phyloP scores from a whole-genome alignment of 345 rosid genomes.

The Linum tenue region DNA sequence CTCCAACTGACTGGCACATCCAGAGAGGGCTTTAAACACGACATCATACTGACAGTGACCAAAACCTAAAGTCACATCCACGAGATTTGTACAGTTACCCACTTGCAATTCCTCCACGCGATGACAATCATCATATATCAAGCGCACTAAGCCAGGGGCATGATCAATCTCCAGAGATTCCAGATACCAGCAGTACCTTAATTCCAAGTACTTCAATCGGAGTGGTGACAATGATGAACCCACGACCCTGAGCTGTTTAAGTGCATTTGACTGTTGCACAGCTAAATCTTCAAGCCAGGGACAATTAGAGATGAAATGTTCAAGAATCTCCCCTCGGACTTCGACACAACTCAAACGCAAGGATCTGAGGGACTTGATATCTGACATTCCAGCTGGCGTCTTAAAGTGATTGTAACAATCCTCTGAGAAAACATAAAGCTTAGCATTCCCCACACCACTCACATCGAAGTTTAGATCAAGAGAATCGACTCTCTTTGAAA shows the following conservation, averaged over 20 bases:
- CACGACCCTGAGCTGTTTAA: conserved; percentile 5
- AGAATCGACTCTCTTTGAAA: conserved; percentile 8
- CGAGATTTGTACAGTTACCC: not conserved
- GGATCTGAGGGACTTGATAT: not conserved
- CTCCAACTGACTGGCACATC: not conserved
- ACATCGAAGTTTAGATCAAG: conserved; percentile 7
- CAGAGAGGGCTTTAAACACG: not conserved
- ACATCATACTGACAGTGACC: not conserved
- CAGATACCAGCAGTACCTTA: not conserved
- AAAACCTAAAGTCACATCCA: not conserved
- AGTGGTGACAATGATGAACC: conserved; percentile 8
- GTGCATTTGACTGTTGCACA: not conserved
- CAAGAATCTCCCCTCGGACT: conserved; percentile 9
- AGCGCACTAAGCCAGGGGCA: not conserved
- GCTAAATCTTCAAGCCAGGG: conserved; percentile 7
- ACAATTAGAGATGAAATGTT: conserved; percentile 12
- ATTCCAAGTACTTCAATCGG: conserved; percentile 11
- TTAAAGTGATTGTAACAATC: conserved; percentile 4
- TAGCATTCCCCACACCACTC: not conserved
- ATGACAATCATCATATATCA: not conserved
- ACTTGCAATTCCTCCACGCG: not conserved
- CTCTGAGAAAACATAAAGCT: not conserved
- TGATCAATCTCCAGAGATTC: conserved; percentile 9
- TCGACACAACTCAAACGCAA: conserved; percentile 5
- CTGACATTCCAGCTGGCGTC: not conserved